Conservation (phyloP, 2,329 filamentous ascomycete genomes). For the Fusarium oxysporum region DNA sequence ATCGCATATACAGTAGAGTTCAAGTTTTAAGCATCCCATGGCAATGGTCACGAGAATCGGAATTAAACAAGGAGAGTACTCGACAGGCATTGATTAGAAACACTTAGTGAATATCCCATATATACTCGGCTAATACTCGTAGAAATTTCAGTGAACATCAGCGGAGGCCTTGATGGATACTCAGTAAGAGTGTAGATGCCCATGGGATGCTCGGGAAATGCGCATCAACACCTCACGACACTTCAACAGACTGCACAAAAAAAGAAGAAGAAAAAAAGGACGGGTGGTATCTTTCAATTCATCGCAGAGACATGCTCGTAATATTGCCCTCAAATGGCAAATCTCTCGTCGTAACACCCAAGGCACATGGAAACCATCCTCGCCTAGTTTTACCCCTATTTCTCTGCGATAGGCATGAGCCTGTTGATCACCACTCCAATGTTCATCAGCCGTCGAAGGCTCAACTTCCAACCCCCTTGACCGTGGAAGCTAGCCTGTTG, state of each 20-base stretch:
- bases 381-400: conserved; percentile 14
- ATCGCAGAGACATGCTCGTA: conserved; percentile 29
- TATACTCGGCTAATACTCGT: not conserved
- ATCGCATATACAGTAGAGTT: not conserved
- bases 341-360: conserved; percentile 8
- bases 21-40: not conserved
- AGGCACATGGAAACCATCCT: conserved; percentile 25
- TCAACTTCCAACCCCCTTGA: not conserved
- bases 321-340: conserved; percentile 30
- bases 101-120: too few relatives aligned
- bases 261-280: too few relatives aligned
- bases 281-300: conserved; percentile 12
- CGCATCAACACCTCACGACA: not conserved
- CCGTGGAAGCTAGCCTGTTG: not conserved
- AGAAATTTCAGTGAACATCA: not conserved
- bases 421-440: not conserved
- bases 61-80: not conserved
- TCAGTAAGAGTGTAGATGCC: not conserved
- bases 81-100: too few relatives aligned
- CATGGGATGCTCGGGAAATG: not conserved
- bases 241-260: not conserved
- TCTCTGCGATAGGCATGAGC: conserved; percentile 19
- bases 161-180: not conserved
- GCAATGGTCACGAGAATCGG: not conserved
- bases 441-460: not conserved